These are phyloP conservation scores for Diatrype stigma DNA, from an alignment of 2,329 filamentous ascomycete genomes.

Conservation along the genomic window DNA sequence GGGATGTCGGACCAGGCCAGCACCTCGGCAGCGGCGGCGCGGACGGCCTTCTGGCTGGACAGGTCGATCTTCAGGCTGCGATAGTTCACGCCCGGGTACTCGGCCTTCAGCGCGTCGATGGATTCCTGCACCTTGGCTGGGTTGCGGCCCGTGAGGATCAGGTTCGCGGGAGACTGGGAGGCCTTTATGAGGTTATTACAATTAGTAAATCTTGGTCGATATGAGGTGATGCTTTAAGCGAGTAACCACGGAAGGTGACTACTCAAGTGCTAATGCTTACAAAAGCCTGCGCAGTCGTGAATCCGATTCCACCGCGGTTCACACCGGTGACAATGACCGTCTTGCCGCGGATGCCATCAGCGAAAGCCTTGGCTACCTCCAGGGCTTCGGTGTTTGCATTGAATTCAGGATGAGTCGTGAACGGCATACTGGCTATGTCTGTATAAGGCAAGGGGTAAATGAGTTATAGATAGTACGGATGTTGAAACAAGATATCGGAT, in stretches of 20 bases:
- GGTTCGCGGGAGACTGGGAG: conserved; percentile 26
- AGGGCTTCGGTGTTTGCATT: conserved; percentile 31
- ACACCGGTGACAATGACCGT: conserved; percentile 33
- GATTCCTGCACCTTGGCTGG: conserved; percentile 26
- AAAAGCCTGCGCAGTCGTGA: conserved; percentile 30
- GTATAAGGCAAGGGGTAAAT: too few species aligned
- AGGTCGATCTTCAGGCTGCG: conserved; percentile 34
- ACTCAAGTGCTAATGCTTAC: conserved; percentile 19
- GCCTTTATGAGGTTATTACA: conserved; percentile 12
- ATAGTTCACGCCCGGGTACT: conserved; percentile 26
- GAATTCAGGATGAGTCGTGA: conserved; percentile 32
- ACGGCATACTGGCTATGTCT: conserved; percentile 15
- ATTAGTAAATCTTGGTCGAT: background rate
- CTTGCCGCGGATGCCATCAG: conserved; percentile 30
- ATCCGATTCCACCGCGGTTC: conserved; percentile 31
- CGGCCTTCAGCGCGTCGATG: conserved; percentile 23
- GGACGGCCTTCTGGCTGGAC: conserved; percentile 30
- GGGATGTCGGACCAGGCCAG: conserved; percentile 30
- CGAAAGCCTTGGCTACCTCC: conserved; percentile 34
- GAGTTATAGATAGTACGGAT: background rate
- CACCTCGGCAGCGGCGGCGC: conserved; percentile 30
- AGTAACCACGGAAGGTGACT: too few species aligned
- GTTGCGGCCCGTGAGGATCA: conserved; percentile 33
- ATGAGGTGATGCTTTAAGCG: too few species aligned
- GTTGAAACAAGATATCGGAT: too few species aligned